phyloP scores from a whole-genome alignment of 352 stramenopile species.

The Globisporangium parvum region DNA sequence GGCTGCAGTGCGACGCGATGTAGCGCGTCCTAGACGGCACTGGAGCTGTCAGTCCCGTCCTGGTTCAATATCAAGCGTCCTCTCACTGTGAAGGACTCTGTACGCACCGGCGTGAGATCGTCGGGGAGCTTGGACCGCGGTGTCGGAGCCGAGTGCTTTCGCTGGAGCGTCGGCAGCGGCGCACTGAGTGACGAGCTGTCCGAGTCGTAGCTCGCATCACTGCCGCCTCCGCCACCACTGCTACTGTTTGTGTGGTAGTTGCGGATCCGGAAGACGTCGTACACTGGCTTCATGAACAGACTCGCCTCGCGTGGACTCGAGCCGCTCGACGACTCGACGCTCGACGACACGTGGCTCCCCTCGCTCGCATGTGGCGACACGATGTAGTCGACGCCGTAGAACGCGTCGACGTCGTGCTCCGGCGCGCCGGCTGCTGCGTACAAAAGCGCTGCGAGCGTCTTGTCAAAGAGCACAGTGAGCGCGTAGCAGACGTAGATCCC shows the following conservation, averaged over 20 bases:
- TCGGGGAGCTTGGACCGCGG: slow-evolving; percentile 26
- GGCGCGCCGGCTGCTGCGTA: slow-evolving; percentile 10
- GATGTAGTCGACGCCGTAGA: slow-evolving; percentile 15
- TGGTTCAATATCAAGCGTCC: neutral
- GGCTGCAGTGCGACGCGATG: slow-evolving; percentile 1
- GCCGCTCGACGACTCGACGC: slow-evolving; percentile 8
- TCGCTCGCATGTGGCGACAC: slow-evolving; percentile 15
- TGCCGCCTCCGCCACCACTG: neutral
- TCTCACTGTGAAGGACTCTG: neutral
- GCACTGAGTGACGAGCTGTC: slow-evolving; percentile 35
- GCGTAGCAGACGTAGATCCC: slow-evolving; percentile 64
- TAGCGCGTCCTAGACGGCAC: neutral
- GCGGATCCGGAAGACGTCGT: slow-evolving; percentile 30
- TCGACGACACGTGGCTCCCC: slow-evolving; percentile 16
- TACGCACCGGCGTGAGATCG: neutral
- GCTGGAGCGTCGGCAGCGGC: slow-evolving; percentile 25
- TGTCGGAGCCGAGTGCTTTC: slow-evolving; percentile 56
- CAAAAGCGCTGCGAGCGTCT: slow-evolving; percentile 23
- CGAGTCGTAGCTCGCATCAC: slow-evolving; percentile 29
- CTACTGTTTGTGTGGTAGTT: slow-evolving; percentile 8
- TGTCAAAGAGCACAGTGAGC: slow-evolving; percentile 53
- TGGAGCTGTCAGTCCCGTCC: neutral
- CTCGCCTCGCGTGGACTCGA: neutral
- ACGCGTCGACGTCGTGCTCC: slow-evolving; percentile 26
- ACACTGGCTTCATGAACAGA: slow-evolving; percentile 16